Conservation (phyloP, 208 protist genomes). For the Acanthamoeba polyphaga region DNA sequence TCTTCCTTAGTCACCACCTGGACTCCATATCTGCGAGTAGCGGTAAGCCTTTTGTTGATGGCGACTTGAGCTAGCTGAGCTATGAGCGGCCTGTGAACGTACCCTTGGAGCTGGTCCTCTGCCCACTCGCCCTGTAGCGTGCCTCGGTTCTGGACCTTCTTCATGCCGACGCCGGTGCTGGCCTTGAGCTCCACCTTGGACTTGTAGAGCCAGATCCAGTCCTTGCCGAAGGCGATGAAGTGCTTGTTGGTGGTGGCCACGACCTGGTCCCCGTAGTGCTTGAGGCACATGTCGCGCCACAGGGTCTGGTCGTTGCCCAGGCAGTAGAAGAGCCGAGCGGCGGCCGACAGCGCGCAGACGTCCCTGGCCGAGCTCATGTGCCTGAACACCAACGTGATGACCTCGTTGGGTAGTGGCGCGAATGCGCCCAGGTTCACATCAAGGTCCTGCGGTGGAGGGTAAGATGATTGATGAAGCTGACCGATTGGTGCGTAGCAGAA, state of each 20-base stretch:
- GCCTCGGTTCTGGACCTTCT: conserved; percentile 11
- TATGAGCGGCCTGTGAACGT: too few relatives aligned
- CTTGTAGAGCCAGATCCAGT: conserved; percentile 38
- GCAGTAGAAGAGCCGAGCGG: conserved; percentile 23
- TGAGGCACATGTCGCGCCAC: conserved; percentile 18
- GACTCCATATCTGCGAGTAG: background rate
- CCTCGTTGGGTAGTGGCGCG: background rate
- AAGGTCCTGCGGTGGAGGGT: too few relatives aligned
- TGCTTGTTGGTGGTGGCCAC: background rate
- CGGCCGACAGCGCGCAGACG: background rate
- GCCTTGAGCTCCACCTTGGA: background rate
- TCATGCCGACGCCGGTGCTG: background rate
- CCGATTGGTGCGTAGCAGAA: too few relatives aligned
- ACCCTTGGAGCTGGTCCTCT: background rate
- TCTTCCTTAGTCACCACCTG: conserved; percentile 5
- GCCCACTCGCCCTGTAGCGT: background rate
- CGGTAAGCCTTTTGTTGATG: too few relatives aligned
- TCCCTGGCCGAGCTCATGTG: conserved; percentile 24
- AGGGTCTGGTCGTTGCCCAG: background rate
- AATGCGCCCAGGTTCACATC: background rate
- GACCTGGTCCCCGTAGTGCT: background rate
- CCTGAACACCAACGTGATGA: conserved; percentile 1
- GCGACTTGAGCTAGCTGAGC: too few relatives aligned
- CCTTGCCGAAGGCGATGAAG: background rate
- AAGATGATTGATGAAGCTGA: too few relatives aligned